Conservation (phyloP, 306 rosid species). For the Trifolium repens region DNA sequence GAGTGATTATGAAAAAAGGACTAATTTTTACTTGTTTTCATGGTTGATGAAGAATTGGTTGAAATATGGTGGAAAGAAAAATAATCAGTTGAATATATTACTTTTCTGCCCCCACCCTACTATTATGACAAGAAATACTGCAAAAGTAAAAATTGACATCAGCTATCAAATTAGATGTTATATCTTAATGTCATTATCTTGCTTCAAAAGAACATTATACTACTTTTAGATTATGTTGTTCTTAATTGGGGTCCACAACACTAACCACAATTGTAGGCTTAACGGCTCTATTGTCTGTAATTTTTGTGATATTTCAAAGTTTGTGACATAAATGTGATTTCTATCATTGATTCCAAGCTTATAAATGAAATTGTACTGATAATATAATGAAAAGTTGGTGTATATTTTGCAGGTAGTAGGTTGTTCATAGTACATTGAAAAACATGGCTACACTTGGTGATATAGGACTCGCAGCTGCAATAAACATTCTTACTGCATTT, state of each 20-base stretch:
- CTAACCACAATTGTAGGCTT: not conserved
- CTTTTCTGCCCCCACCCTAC: slow-evolving; percentile 10
- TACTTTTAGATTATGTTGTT: slow-evolving; percentile 15
- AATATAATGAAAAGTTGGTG: not conserved
- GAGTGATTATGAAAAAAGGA: slow-evolving; percentile 7
- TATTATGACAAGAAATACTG: not conserved
- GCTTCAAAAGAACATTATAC: slow-evolving; percentile 6
- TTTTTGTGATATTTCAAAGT: not conserved
- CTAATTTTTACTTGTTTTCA: not conserved
- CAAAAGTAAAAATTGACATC: slow-evolving; percentile 2
- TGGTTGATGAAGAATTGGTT: slow-evolving; percentile 17
- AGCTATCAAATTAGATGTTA: slow-evolving; percentile 25
- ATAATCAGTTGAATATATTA: not conserved
- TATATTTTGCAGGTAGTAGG: slow-evolving; percentile 48
- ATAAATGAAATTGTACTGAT: slow-evolving; percentile 27
- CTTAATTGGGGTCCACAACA: not conserved
- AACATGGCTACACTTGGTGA: slow-evolving; percentile 81
- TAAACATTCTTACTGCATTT: slow-evolving; percentile 80
- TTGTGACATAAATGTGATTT: not conserved
- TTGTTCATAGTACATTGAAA: slow-evolving; percentile 12
- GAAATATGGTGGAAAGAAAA: slow-evolving; percentile 16
- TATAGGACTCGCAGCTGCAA: slow-evolving; percentile 87
- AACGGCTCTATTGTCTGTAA: not conserved
- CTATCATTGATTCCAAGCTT: slow-evolving; percentile 6
- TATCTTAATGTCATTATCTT: slow-evolving; percentile 17